phyloP scores from a whole-genome alignment of 805 yeast species.

The Cyberlindnera sargentensis region DNA sequence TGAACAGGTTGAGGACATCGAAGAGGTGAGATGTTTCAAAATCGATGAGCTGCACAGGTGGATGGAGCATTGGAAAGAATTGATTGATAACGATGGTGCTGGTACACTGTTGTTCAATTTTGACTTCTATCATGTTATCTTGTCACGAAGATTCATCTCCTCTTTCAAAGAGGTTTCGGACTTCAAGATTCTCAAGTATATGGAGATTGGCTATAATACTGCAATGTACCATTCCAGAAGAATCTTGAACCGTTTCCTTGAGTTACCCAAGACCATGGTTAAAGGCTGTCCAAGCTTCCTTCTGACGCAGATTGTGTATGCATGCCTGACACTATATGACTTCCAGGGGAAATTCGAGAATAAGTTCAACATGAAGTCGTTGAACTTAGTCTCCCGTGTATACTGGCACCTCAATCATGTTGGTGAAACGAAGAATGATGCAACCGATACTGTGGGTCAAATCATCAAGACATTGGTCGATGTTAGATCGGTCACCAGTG shows the following conservation, averaged over 20 bases:
- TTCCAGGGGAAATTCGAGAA: slow-evolving; percentile 33
- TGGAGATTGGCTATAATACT: slow-evolving; percentile 30
- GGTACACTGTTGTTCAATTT: slow-evolving; percentile 41
- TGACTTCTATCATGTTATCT: slow-evolving; percentile 40
- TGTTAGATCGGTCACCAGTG: slow-evolving; percentile 10
- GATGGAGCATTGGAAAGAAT: slow-evolving; percentile 37
- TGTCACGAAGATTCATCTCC: slow-evolving; percentile 31
- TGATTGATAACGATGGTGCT: slow-evolving; percentile 41
- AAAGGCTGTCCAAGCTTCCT: slow-evolving; percentile 51
- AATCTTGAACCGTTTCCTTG: slow-evolving; percentile 36
- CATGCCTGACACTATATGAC: slow-evolving; percentile 47
- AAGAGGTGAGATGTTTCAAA: slow-evolving; percentile 12
- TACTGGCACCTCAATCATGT: slow-evolving; percentile 54
- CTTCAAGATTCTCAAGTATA: slow-evolving; percentile 19
- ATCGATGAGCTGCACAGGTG: slow-evolving; percentile 29
- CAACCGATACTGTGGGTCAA: slow-evolving; percentile 52
- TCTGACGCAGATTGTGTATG: slow-evolving; percentile 45
- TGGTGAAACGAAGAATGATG: slow-evolving; percentile 51
- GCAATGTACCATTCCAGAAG: slow-evolving; percentile 40
- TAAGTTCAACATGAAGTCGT: slow-evolving; percentile 33
- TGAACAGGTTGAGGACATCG: slow-evolving; percentile 14
- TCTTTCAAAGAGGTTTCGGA: slow-evolving; percentile 20
- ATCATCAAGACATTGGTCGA: slow-evolving; percentile 43
- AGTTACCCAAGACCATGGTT: slow-evolving; percentile 38
- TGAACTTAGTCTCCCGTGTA: slow-evolving; percentile 42